Evolutionary conservation across 352 stramenopile genomes (phyloP).

Genomic region (Phytophthora hybrid): DNA sequence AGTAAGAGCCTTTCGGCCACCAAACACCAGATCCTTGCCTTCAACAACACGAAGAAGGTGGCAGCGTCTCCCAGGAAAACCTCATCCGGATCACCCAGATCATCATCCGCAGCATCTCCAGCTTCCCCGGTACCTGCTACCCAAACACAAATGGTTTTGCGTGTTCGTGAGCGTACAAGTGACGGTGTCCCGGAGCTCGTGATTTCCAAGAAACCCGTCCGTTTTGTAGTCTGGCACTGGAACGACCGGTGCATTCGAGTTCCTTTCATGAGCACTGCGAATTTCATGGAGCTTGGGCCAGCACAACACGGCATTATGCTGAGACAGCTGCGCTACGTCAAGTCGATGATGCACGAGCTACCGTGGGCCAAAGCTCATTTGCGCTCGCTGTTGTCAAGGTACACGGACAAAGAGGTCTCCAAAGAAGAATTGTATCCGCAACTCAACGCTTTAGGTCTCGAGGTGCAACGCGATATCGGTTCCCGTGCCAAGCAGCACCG

Average conservation of each 20-base stretch:
- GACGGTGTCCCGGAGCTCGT: slow-evolving; percentile 69
- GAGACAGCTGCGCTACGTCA: slow-evolving; percentile 83
- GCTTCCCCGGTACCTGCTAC: slow-evolving; percentile 22
- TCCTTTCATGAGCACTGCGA: slow-evolving; percentile 43
- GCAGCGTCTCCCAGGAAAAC: slow-evolving; percentile 15
- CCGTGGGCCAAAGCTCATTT: slow-evolving; percentile 83
- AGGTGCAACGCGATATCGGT: slow-evolving; percentile 72
- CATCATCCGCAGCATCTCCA: slow-evolving; percentile 21
- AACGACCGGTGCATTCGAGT: slow-evolving; percentile 64
- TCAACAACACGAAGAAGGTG: slow-evolving; percentile 28
- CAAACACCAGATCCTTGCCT: slow-evolving; percentile 33
- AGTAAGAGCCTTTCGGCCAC: slow-evolving; percentile 35
- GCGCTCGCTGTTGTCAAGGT: slow-evolving; percentile 65
- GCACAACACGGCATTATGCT: slow-evolving; percentile 85
- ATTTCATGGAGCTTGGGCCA: slow-evolving; percentile 65
- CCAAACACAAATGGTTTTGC: slow-evolving; percentile 64
- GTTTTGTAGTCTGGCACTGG: slow-evolving; percentile 69
- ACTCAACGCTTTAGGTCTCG: slow-evolving; percentile 66
- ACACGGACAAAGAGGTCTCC: slow-evolving; percentile 76
- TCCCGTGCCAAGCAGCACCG: slow-evolving; percentile 55
- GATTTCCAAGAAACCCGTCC: slow-evolving; percentile 64
- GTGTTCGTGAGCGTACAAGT: slow-evolving; percentile 55
- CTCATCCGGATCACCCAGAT: slow-evolving; percentile 9
- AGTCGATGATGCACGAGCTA: slow-evolving; percentile 85
- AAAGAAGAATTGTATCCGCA: slow-evolving; percentile 86